These are phyloP conservation scores for Wickerhamomyces hampshirensis DNA, from an alignment of 805 yeast species.

Conservation along the genomic window DNA sequence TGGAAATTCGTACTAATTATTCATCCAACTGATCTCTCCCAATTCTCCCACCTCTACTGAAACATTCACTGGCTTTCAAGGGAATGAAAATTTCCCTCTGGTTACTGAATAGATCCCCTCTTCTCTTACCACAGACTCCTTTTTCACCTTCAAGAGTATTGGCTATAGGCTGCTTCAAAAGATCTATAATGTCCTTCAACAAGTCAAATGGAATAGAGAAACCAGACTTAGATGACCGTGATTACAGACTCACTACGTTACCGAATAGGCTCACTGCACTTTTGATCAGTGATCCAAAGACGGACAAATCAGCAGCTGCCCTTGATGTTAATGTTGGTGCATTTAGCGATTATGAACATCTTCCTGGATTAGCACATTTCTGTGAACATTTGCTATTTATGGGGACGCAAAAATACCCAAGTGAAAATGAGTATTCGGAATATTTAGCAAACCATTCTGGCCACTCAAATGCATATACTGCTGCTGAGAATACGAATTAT, in stretches of 20 bases:
- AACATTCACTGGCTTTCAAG: too few relatives aligned
- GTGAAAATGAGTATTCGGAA: conserved; percentile 71
- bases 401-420: conserved; percentile 77
- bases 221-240: conserved; percentile 63
- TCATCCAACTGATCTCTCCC: too few relatives aligned
- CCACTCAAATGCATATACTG: conserved; percentile 86
- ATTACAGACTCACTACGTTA: conserved; percentile 60
- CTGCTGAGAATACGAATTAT: conserved; percentile 84
- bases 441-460: conserved; percentile 85
- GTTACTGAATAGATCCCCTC: too few relatives aligned
- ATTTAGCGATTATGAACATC: conserved; percentile 55
- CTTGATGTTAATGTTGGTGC: conserved; percentile 77
- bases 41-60: too few relatives aligned
- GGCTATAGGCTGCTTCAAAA: too few relatives aligned
- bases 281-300: conserved; percentile 59
- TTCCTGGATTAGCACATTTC: conserved; percentile 79
- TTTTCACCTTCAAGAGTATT: too few relatives aligned
- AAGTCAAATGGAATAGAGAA: conserved; percentile 28
- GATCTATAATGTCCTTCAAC: conserved; percentile 13
- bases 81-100: too few relatives aligned
- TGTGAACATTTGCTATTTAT: conserved; percentile 69
- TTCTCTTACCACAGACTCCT: too few relatives aligned
- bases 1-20: too few relatives aligned
- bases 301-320: conserved; percentile 77
- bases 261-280: conserved; percentile 56